Base-by-base conservation (phyloP, 2,329 filamentous ascomycete species). In the Ceratocystis alfenasii region DNA sequence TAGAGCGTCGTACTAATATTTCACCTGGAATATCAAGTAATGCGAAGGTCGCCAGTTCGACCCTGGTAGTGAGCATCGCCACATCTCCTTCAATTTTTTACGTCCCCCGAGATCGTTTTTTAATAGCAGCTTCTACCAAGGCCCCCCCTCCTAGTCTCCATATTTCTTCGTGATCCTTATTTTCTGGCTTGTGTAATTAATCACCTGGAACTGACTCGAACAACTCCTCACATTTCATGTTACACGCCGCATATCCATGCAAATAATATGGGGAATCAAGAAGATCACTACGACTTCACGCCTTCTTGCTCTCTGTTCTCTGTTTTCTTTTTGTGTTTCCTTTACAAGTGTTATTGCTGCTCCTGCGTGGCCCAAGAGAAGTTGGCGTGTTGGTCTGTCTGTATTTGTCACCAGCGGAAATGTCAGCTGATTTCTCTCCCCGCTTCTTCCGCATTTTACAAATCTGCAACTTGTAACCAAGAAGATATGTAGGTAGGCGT, bases 1-100 rank as follows among this genome's bases (percentile, higher is more conserved):
- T 66, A 66, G 65, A 66, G 65, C 61, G 65, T 64, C 65, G 65
- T 66, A 66, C 65, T 66, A 66, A 66, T 66, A 66, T 66, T 48
- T n/a, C 10, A 66, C 61, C 41, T 30, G 5, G 28, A 63, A 66
- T 61, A 64, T 64, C 25, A 60, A 53, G 61, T 66, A 66, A 66
- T 66, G 61, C 61, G 65, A 63, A 66, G 65, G 65, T 64, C 65
- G 61, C 65, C 48, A 66, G 61, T 66, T 66, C 65, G 61, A 66
- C 65, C 65, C 65, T 66, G 65, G 65, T 64, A 66, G 65, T 66
- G 61, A 66, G 65, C 61, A 66, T 60, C 61, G 17, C 28, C 28
- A 36, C 36, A n/a, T 25, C 20, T 57, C 53, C 50, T 45, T 61
- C 12, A 1, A 5, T 66, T 63, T 63, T 36, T 36, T 59, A 15